Conservation (phyloP, 176 grass and related monocot genomes). For the Olyra latifolia region DNA sequence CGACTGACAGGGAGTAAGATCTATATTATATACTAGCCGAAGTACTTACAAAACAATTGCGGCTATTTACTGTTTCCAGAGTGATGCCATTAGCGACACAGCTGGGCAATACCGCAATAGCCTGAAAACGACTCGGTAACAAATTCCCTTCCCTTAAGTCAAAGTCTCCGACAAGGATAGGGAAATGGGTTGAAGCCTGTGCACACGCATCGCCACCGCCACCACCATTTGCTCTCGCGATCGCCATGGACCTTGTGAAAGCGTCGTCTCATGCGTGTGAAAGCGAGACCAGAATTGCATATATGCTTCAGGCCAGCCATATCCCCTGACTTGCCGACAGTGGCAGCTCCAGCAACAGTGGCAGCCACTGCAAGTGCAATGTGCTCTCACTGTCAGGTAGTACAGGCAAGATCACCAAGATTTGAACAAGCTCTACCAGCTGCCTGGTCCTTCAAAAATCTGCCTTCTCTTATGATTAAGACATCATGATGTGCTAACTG, state of each 20-base stretch:
- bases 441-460: neutral
- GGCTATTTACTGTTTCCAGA: constrained; percentile 22
- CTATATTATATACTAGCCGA: too few relatives aligned
- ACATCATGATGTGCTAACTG: neutral
- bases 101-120: neutral
- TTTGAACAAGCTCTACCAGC: neutral
- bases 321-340: constrained; percentile 42
- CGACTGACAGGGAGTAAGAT: too few relatives aligned
- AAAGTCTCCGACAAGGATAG: constrained; percentile 20
- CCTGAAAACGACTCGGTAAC: constrained; percentile 31
- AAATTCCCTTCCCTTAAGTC: neutral
- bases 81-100: neutral
- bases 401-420: neutral
- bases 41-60: neutral
- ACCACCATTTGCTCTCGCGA: neutral
- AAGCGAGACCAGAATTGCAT: neutral
- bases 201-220: neutral
- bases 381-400: neutral
- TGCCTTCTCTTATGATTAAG: neutral
- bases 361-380: neutral
- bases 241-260: neutral
- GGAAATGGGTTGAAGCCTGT: constrained; percentile 15
- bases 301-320: neutral
- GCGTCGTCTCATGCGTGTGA: neutral
- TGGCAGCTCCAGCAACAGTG: neutral